phyloP scores from a whole-genome alignment of 495 filamentous ascomycete species.

The Aspergillus saccharolyticus region DNA sequence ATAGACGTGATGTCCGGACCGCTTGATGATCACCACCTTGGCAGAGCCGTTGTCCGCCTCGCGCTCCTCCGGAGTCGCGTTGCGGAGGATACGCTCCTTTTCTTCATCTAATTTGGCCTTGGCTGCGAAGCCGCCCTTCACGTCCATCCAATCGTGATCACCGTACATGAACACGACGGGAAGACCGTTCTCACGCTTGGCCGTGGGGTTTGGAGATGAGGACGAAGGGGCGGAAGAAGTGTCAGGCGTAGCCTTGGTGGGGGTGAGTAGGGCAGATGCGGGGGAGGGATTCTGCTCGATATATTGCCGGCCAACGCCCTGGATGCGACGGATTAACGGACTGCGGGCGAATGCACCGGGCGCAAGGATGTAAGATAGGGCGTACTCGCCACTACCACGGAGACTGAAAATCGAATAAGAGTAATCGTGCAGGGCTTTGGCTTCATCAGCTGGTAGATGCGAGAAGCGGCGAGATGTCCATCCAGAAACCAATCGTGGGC shows the following conservation, averaged over 20 bases:
- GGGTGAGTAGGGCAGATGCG: conserved; percentile 9
- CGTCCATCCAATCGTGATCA: conserved; percentile 98
- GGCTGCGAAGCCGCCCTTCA: conserved; percentile 75
- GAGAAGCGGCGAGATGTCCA: conserved; percentile 93
- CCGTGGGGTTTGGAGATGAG: conserved; percentile 11
- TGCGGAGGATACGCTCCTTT: conserved; percentile 48
- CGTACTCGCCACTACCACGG: conserved; percentile 91
- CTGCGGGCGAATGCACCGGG: conserved; percentile 89
- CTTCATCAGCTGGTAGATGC: conserved; percentile 76
- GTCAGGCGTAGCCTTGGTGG: conserved; percentile 14
- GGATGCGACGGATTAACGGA: conserved; percentile 80
- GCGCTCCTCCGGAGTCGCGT: conserved; percentile 64
- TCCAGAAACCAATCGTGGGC: conserved; percentile 85
- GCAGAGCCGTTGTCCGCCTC: conserved; percentile 68
- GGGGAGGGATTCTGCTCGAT: conserved; percentile 29
- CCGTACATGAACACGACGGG: conserved; percentile 93
- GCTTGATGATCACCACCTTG: conserved; percentile 77
- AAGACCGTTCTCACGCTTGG: conserved; percentile 63
- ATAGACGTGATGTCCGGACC: conserved; percentile 91
- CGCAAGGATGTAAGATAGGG: conserved; percentile 83
- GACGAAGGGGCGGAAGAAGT: conserved; percentile 1
- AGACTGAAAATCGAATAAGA: conserved; percentile 92
- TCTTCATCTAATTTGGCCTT: conserved; percentile 74
- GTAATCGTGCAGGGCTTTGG: conserved; percentile 82
- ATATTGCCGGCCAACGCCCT: conserved; percentile 72